Percentiles rank a stretch among this genome's conserved stretches.
Conservation (phyloP, 2,329 filamentous ascomycete species). For the Hymenotorrendiella dingleyae region DNA sequence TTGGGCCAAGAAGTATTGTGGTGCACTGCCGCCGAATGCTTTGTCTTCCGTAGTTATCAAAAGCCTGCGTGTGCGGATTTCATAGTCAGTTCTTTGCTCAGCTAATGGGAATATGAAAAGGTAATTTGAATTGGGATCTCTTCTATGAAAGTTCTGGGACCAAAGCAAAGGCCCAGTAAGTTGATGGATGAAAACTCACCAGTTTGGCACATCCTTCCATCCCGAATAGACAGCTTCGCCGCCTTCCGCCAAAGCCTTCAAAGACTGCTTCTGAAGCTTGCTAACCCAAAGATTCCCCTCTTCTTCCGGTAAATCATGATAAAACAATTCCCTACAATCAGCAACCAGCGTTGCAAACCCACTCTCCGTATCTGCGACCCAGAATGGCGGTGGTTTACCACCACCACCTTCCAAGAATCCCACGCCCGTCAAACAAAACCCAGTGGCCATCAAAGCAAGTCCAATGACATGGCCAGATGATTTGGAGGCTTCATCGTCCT, state of each 20-base stretch:
- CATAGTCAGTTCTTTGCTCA: background rate
- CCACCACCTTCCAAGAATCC: conserved; percentile 34
- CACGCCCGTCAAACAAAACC: conserved; percentile 31
- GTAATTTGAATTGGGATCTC: too few relatives aligned
- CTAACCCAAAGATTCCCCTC: conserved; percentile 36
- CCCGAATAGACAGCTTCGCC: conserved; percentile 27
- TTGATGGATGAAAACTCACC: too few relatives aligned
- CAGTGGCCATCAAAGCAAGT: conserved; percentile 34
- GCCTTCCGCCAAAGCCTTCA: conserved; percentile 37
- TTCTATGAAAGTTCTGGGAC: conserved; percentile 14
- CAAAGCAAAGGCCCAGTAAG: too few relatives aligned
- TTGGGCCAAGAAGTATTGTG: conserved; percentile 31
- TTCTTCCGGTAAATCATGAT: conserved; percentile 37
- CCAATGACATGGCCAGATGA: conserved; percentile 33
- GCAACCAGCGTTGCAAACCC: conserved; percentile 34
- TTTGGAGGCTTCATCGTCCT: conserved; percentile 3
- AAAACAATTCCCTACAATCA: conserved; percentile 35
- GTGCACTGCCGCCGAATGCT: conserved; percentile 34
- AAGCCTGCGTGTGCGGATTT: too few relatives aligned
- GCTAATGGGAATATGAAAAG: background rate
- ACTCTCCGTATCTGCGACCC: conserved; percentile 32
- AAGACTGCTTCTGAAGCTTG: conserved; percentile 34
- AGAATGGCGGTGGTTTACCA: conserved; percentile 33
- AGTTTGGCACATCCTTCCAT: conserved; percentile 26
- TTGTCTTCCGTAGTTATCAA: conserved; percentile 35